These are phyloP conservation scores for Schoenoplectus tabernaemontani DNA, from an alignment of 202 grass and related monocot genomes.

Conservation along the genomic window DNA sequence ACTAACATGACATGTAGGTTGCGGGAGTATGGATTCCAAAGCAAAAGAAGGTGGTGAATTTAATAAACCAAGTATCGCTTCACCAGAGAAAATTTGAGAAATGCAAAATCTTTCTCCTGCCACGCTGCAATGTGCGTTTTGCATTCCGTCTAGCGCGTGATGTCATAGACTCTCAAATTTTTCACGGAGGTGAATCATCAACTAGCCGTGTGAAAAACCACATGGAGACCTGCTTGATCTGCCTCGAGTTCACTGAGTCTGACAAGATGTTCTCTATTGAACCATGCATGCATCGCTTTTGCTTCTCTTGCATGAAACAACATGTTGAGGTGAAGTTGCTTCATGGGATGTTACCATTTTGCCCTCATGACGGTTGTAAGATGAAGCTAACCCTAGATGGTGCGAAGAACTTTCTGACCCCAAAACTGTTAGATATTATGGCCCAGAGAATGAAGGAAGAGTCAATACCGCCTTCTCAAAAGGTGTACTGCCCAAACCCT, in stretches of 20 bases:
- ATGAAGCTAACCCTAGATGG: slow-evolving; percentile 38
- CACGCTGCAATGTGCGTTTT: slow-evolving; percentile 28
- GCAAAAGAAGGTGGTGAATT: slow-evolving; percentile 27
- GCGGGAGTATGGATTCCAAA: slow-evolving; percentile 33
- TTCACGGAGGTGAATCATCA: slow-evolving; percentile 20
- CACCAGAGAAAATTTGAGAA: slow-evolving; percentile 35
- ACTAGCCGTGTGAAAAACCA: slow-evolving; percentile 18
- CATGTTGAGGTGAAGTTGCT: slow-evolving; percentile 58
- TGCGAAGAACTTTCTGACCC: slow-evolving; percentile 38
- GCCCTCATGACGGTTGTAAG: slow-evolving; percentile 52
- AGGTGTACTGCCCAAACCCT: slow-evolving; percentile 65
- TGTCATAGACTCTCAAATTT: slow-evolving; percentile 35
- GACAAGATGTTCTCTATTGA: slow-evolving; percentile 46
- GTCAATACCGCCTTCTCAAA: slow-evolving; percentile 42
- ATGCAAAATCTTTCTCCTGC: slow-evolving; percentile 31
- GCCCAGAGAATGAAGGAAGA: slow-evolving; percentile 41
- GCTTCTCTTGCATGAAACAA: slow-evolving; percentile 64
- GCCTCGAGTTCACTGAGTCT: slow-evolving; percentile 47
- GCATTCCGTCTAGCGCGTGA: slow-evolving; percentile 54
- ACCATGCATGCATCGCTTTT: slow-evolving; percentile 46
- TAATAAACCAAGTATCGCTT: slow-evolving; percentile 30
- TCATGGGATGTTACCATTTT: slow-evolving; percentile 46
- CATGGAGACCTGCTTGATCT: slow-evolving; percentile 54
- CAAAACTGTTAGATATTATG: slow-evolving; percentile 47
- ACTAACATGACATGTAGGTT: slow-evolving; percentile 27